Conservation (phyloP, 441 rosid species). For the Eugenia klotzschiana region DNA sequence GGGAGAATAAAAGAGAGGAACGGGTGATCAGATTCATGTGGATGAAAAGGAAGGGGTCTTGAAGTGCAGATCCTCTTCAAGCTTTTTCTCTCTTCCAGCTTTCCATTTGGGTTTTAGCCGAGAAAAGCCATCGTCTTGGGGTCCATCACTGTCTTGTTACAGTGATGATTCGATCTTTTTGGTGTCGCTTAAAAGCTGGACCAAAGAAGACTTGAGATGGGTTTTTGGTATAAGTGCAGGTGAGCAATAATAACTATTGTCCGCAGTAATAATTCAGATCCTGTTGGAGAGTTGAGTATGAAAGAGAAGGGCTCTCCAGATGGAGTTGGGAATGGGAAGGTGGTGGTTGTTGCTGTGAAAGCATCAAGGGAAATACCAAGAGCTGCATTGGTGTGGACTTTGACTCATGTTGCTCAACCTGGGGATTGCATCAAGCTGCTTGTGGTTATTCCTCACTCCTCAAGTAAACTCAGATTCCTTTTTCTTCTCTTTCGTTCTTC, state of each 20-base stretch:
- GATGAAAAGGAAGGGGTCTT: background rate
- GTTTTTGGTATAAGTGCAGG: background rate
- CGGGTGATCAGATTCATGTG: background rate
- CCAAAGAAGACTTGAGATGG: background rate
- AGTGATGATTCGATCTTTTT: background rate
- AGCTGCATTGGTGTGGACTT: slow-evolving; percentile 85
- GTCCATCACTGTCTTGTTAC: background rate
- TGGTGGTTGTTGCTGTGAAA: slow-evolving; percentile 88
- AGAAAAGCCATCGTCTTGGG: background rate
- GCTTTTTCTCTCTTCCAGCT: background rate
- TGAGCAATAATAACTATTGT: background rate
- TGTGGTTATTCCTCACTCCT: slow-evolving; percentile 69
- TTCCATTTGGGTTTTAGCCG: background rate
- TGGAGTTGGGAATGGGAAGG: slow-evolving; percentile 41
- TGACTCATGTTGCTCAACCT: slow-evolving; percentile 96
- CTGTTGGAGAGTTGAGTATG: slow-evolving; percentile 22
- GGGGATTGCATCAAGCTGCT: slow-evolving; percentile 89
- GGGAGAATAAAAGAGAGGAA: background rate
- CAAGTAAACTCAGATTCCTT: slow-evolving; percentile 26
- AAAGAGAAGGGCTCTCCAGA: slow-evolving; percentile 12
- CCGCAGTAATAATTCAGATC: background rate
- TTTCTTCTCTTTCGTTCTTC: background rate
- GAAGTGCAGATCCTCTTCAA: background rate
- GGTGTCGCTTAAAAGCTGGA: background rate
- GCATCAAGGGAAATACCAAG: slow-evolving; percentile 93